phyloP scores from a whole-genome alignment of 257 asterid genomes.

The Rauvolfia tetraphylla region DNA sequence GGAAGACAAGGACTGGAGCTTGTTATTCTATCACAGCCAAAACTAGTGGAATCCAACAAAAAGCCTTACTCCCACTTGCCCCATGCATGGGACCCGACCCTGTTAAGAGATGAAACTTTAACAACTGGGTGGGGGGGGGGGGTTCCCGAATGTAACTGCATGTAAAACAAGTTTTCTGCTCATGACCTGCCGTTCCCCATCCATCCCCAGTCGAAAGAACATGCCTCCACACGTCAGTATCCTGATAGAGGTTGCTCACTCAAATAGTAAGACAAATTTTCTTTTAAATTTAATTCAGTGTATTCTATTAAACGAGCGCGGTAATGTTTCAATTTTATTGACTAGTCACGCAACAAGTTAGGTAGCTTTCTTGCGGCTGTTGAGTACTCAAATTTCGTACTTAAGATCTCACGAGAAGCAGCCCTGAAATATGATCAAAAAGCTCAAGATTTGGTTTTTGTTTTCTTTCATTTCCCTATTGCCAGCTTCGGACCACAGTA shows the following conservation, averaged over 20 bases:
- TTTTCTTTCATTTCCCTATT: neutral
- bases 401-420: neutral
- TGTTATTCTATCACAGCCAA: neutral
- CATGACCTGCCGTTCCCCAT: no score
- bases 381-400: neutral
- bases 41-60: conserved; percentile 12
- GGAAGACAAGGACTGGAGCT: conserved; percentile 2
- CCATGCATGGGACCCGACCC: neutral
- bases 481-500: neutral
- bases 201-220: no score
- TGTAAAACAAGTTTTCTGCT: neutral
- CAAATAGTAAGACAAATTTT: no score
- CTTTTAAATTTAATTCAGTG: no score
- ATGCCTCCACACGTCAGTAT: neutral
- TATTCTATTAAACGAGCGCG: no score
- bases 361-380: neutral
- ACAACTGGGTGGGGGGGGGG: no score
- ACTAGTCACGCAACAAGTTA: neutral
- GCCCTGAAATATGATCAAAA: neutral
- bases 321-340: no score
- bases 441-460: conserved; percentile 12
- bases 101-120: neutral
- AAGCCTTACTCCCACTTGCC: neutral
- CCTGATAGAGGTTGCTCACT: no score
- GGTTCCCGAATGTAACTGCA: neutral